These are phyloP conservation scores for Pleurotus cornucopiae DNA, from an alignment of 768 basidiomycete genomes.

Conservation along the genomic window DNA sequence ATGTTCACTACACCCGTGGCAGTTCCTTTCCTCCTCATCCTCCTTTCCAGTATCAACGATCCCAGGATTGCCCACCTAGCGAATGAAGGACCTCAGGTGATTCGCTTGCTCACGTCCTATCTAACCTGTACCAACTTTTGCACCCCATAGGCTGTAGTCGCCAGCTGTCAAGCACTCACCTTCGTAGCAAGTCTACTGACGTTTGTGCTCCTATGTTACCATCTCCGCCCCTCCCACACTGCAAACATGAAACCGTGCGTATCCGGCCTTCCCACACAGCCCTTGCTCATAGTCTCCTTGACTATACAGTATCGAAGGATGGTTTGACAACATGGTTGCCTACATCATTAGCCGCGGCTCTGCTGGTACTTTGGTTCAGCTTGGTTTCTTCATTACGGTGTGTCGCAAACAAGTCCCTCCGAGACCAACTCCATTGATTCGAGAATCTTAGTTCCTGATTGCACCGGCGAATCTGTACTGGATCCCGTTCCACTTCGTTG, in stretches of 20 bases:
- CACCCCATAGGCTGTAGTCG: conserved; percentile 8
- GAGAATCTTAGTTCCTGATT: conserved; percentile 15
- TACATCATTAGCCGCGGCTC: conserved; percentile 15
- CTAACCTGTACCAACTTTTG: not conserved
- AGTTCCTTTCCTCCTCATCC: not conserved
- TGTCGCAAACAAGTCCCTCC: not conserved
- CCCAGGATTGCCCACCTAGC: not conserved
- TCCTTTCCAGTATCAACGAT: not conserved
- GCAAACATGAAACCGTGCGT: conserved; percentile 9
- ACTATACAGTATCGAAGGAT: conserved; percentile 6
- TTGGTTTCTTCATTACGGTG: conserved; percentile 17
- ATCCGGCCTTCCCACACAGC: not conserved
- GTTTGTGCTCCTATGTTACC: conserved; percentile 10
- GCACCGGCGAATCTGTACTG: conserved; percentile 18
- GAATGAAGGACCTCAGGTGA: not conserved
- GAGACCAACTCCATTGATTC: too few relatives aligned
- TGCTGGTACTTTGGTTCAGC: conserved; percentile 15
- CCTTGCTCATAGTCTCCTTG: not conserved
- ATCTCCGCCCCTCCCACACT: conserved; percentile 11
- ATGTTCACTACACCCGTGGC: not conserved
- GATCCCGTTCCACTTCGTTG: conserved; percentile 23
- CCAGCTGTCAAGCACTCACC: conserved; percentile 11
- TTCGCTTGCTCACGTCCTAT: too few relatives aligned
- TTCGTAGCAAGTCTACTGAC: conserved; percentile 12
- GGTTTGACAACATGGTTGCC: conserved; percentile 16